Conservation (phyloP, 441 rosid genomes). For the Euphorbia celastroides region DNA sequence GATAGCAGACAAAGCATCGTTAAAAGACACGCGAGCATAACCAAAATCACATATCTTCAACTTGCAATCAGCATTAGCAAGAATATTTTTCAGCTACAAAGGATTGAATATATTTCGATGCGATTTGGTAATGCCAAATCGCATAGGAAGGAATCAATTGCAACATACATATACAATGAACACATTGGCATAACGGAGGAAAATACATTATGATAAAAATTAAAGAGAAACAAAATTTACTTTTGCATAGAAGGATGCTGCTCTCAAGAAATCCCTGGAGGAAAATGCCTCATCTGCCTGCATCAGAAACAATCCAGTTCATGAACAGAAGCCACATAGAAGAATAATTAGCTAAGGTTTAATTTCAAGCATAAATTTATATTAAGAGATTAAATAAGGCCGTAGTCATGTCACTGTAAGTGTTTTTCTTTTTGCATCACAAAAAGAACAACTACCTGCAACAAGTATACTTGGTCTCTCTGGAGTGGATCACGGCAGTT, state of each 20-base stretch:
- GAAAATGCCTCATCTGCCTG: slow-evolving; percentile 96
- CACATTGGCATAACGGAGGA: slow-evolving; percentile 3
- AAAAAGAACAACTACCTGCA: slow-evolving; percentile 92
- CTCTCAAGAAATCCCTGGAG: slow-evolving; percentile 82
- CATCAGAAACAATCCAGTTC: slow-evolving; percentile 31
- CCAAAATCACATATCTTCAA: no score
- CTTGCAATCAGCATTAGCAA: no score
- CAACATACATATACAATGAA: not conserved
- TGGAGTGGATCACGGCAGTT: slow-evolving; percentile 88
- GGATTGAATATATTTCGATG: no score
- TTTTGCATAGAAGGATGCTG: slow-evolving; percentile 96
- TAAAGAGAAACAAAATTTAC: slow-evolving; percentile 33
- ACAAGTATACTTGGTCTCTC: slow-evolving; percentile 94
- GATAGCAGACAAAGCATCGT: no score
- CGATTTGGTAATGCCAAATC: not conserved
- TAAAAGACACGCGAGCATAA: no score
- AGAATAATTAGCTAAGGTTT: slow-evolving; percentile 11
- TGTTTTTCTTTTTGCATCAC: slow-evolving; percentile 3
- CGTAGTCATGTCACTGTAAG: slow-evolving; percentile 10
- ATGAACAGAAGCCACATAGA: slow-evolving; percentile 15
- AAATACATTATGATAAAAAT: slow-evolving; percentile 2
- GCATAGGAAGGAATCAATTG: not conserved
- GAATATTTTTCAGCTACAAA: no score
- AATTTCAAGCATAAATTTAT: slow-evolving; percentile 11
- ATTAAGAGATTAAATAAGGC: not conserved